Evolutionary conservation across 305 asterid species (phyloP).

Genomic region (Fraxinus angustifolia): DNA sequence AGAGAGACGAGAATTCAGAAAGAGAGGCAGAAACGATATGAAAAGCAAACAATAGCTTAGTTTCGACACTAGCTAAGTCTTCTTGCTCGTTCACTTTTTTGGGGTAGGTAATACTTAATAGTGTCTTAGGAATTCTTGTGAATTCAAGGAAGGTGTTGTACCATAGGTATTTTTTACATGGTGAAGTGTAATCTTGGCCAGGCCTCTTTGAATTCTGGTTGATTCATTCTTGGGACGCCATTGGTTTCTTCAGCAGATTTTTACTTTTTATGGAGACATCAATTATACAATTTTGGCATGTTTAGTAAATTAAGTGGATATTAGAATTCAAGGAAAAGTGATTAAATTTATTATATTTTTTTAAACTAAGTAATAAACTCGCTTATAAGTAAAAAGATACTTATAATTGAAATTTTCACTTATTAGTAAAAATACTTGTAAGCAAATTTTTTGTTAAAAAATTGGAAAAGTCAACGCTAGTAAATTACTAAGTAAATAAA

Average conservation of each 20-base stretch:
- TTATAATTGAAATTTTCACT: background rate
- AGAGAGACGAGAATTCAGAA: conserved; percentile 69
- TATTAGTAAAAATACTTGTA: background rate
- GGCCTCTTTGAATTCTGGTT: background rate
- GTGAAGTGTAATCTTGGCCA: background rate
- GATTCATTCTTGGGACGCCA: background rate
- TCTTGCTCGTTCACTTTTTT: background rate
- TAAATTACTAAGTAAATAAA: too few species aligned
- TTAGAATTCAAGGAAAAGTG: background rate
- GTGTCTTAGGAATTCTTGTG: background rate
- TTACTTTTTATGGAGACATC: background rate
- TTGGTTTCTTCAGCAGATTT: background rate
- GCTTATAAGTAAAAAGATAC: background rate
- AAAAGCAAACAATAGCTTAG: conserved; percentile 28
- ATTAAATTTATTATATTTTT: background rate
- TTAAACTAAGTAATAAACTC: background rate
- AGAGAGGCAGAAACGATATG: conserved; percentile 70
- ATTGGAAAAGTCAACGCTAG: too few species aligned
- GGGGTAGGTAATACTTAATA: background rate
- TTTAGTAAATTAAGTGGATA: background rate
- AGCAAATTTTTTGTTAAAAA: background rate
- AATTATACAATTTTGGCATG: background rate
- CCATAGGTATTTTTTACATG: background rate
- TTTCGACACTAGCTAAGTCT: conserved; percentile 16
- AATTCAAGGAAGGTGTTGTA: background rate